phyloP scores from a whole-genome alignment of 441 rosid species.

The Populus hybrid region DNA sequence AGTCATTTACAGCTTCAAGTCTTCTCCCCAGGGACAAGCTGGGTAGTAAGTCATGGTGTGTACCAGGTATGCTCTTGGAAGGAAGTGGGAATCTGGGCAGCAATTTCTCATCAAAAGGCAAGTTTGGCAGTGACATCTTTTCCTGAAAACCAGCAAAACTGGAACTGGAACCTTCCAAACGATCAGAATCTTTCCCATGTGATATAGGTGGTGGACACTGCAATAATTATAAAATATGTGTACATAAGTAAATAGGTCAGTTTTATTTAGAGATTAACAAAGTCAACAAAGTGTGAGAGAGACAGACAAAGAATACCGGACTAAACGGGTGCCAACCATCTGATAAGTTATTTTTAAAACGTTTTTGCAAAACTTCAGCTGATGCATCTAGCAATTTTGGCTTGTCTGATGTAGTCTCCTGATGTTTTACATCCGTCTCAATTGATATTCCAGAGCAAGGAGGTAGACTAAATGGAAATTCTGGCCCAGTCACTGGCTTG shows the following conservation, averaged over 20 bases:
- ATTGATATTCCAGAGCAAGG: conserved; percentile 43
- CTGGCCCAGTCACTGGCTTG: conserved; percentile 61
- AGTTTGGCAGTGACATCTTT: conserved; percentile 57
- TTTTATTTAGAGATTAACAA: neutral
- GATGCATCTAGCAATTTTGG: conserved; percentile 50
- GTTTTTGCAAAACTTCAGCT: conserved; percentile 55
- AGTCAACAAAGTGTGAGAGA: neutral
- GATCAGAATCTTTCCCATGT: conserved; percentile 55
- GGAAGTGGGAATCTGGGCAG: conserved; percentile 66
- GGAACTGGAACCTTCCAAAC: conserved; percentile 49
- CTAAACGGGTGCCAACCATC: conserved; percentile 56
- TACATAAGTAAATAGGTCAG: neutral
- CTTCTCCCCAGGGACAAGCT: conserved; percentile 77
- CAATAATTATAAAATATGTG: conserved; percentile 2
- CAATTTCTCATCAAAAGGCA: conserved; percentile 75
- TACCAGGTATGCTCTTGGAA: conserved; percentile 41
- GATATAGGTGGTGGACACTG: conserved; percentile 53
- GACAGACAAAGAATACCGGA: conserved; percentile 29
- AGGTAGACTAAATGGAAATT: conserved; percentile 86
- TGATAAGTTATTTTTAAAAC: conserved; percentile 38
- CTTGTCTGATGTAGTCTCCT: conserved; percentile 49
- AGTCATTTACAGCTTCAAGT: conserved; percentile 61
- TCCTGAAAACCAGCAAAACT: conserved; percentile 76
- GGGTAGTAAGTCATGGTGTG: conserved; percentile 60
- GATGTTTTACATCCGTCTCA: conserved; percentile 51